Conservation (phyloP, 2,329 filamentous ascomycete genomes). For the Plectosphaerella cucumerina region DNA sequence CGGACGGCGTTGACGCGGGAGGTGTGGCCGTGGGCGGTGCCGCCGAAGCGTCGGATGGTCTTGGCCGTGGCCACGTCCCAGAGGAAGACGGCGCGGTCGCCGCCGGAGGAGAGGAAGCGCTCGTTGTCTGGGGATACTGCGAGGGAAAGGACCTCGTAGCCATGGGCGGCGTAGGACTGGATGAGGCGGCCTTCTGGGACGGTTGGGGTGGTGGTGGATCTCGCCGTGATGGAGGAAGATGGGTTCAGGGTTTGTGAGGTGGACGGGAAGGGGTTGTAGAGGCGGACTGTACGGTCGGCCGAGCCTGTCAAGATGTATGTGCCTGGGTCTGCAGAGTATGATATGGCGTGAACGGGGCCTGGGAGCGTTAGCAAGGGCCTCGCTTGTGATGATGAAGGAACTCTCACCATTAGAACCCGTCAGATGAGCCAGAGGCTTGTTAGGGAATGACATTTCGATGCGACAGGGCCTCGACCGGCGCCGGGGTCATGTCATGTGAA, state of each 20-base stretch:
- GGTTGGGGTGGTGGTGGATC: constrained; percentile 24
- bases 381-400: neutral
- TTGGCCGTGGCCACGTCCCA: constrained; percentile 87
- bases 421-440: constrained; percentile 49
- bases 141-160: constrained; percentile 85
- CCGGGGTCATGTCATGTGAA: neutral
- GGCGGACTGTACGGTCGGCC: constrained; percentile 76
- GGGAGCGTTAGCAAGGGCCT: constrained; percentile 4
- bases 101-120: constrained; percentile 80
- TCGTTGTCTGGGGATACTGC: constrained; percentile 73
- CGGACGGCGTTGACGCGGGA: constrained; percentile 73
- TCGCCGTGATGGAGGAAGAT: constrained; percentile 24
- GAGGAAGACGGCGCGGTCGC: constrained; percentile 85
- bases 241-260: constrained; percentile 10
- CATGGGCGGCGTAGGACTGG: constrained; percentile 85
- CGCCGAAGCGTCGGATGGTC: constrained; percentile 71
- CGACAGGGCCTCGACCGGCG: neutral
- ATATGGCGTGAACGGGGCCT: constrained; percentile 69
- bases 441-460: constrained; percentile 37
- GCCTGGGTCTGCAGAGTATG: constrained; percentile 68
- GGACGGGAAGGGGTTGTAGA: constrained; percentile 71
- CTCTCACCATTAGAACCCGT: constrained; percentile 54
- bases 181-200: constrained; percentile 60
- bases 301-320: constrained; percentile 82
- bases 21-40: constrained; percentile 58